Evolutionary conservation across 805 yeast species (phyloP), one percentile per base, ranked within the genome.

Genomic region (Aciculoconidium aculeatum): DNA sequence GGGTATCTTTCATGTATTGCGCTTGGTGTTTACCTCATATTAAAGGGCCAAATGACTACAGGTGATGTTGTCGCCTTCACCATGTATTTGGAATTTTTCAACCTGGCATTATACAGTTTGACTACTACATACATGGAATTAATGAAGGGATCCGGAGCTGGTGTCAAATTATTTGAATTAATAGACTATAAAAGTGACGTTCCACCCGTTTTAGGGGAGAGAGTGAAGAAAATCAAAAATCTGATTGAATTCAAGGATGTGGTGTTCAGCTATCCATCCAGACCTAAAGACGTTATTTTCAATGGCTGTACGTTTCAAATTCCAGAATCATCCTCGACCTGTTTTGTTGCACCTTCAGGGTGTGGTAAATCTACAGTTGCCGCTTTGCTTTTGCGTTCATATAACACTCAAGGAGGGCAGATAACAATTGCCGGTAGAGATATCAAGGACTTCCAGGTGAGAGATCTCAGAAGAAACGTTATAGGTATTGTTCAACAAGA

Each of bases 401-500:
- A 75, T 45, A 65, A 70, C 34, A 61, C 72, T 5, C 55, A 62
- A 31, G 32, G 52, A 7, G 81, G 81, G 7, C 45, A 56, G 28
- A 72, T 75, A 8, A 35, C 54, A 16, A 61, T 75, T 25, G 80
- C 78, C 15, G 80, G 77, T 2, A 45, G 47, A 27, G 63, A 73
- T 37, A 70, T 75, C 23, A 46, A 53, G 17, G 57, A 60, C 7
- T 56, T 68, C 37, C 76, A 75, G 41, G 63, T 73, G 12, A 54
- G 66, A 17, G 69, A 65, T 21, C 62, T 72, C 36, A 58, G 81
- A 34, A 49, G 68, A 21, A 53, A 63, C 17, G 39, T 62, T 4
- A 68, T 80, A 32, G 77, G 80, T 1, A 58, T 75, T 20, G 81
- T 75, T 8, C 79, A 74, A 47, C 81, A 75, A 47, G 81, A 75